Conservation (phyloP, 192 early-diverging fungal species). For the Coemansia sp. region DNA sequence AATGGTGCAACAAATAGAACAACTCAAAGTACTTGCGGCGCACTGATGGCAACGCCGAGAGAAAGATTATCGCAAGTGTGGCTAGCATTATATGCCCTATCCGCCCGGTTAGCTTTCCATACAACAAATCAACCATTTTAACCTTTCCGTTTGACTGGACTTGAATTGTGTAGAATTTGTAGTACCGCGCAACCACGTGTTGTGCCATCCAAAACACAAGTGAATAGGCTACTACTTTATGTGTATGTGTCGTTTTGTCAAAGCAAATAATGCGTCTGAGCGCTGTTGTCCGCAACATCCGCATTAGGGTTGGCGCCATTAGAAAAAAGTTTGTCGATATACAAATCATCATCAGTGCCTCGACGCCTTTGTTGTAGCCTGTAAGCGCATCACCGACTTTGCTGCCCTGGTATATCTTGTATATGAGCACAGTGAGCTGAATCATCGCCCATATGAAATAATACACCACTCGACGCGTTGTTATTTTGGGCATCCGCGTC, state of each 20-base stretch:
- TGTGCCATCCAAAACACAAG: constrained; percentile 63
- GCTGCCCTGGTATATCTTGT: constrained; percentile 48
- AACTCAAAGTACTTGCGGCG: constrained; percentile 57
- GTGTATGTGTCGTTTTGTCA: constrained; percentile 76
- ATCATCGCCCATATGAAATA: constrained; percentile 55
- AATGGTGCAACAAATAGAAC: constrained; percentile 81
- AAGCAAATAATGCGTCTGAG: constrained; percentile 64
- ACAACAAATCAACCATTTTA: constrained; percentile 48
- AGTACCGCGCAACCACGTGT: constrained; percentile 67
- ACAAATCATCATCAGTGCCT: constrained; percentile 48
- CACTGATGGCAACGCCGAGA: constrained; percentile 24
- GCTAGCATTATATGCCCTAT: constrained; percentile 60
- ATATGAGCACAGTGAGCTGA: constrained; percentile 53
- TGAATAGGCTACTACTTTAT: constrained; percentile 69
- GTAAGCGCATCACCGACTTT: constrained; percentile 36
- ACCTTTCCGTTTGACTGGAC: constrained; percentile 19
- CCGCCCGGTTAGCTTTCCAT: constrained; percentile 60
- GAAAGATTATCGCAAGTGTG: constrained; percentile 13
- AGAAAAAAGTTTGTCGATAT: constrained; percentile 60
- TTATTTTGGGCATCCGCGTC: constrained; percentile 22
- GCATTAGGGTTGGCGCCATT: constrained; percentile 74
- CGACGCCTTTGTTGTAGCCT: constrained; percentile 26
- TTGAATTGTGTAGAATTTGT: constrained; percentile 57
- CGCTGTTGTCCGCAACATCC: constrained; percentile 63
- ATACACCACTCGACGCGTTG: constrained; percentile 37